A percentile compares a stretch with the other conserved stretches of the same genome.
These are phyloP conservation scores for Thelonectria discophora DNA, from an alignment of 2,329 filamentous ascomycete species.

Conservation along the genomic window DNA sequence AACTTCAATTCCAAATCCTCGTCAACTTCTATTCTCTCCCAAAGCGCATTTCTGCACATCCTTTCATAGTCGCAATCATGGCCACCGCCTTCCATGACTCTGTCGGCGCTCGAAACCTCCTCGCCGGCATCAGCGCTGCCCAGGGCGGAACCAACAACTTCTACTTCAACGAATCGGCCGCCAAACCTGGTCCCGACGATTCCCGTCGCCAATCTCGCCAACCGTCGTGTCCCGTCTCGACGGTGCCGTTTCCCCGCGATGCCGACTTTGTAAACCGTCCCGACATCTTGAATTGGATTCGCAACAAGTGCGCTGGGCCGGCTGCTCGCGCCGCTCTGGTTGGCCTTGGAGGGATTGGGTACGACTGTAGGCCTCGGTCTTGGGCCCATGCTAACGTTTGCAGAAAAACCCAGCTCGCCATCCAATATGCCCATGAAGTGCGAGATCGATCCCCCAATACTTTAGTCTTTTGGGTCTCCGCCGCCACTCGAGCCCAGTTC, in stretches of 20 bases:
- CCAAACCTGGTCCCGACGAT: background rate
- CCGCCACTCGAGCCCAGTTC: slow-evolving; percentile 10
- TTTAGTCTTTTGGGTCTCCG: slow-evolving; percentile 20
- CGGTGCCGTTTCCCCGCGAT: slow-evolving; percentile 14
- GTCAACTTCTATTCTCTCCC: too few relatives aligned
- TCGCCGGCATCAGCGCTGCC: too few relatives aligned
- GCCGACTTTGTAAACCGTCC: slow-evolving; percentile 17
- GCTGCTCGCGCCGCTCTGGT: slow-evolving; percentile 19
- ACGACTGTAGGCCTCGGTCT: background rate
- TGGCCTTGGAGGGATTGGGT: slow-evolving; percentile 20
- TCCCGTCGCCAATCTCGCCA: too few relatives aligned
- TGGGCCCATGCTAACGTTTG: too few relatives aligned
- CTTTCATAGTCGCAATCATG: too few relatives aligned
- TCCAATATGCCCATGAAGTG: slow-evolving; percentile 15
- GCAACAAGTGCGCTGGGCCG: background rate
- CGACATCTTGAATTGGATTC: slow-evolving; percentile 14
- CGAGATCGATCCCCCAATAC: slow-evolving; percentile 2
- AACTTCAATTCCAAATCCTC: too few relatives aligned
- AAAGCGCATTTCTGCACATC: too few relatives aligned
- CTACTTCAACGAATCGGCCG: background rate
- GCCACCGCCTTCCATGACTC: too few relatives aligned
- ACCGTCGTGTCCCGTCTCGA: slow-evolving; percentile 1
- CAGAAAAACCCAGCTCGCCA: slow-evolving; percentile 24
- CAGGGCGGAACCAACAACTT: background rate
- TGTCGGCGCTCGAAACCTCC: too few relatives aligned